Conservation (phyloP, 2,329 filamentous ascomycete species). For the Aspergillus fumigatiaffinis region DNA sequence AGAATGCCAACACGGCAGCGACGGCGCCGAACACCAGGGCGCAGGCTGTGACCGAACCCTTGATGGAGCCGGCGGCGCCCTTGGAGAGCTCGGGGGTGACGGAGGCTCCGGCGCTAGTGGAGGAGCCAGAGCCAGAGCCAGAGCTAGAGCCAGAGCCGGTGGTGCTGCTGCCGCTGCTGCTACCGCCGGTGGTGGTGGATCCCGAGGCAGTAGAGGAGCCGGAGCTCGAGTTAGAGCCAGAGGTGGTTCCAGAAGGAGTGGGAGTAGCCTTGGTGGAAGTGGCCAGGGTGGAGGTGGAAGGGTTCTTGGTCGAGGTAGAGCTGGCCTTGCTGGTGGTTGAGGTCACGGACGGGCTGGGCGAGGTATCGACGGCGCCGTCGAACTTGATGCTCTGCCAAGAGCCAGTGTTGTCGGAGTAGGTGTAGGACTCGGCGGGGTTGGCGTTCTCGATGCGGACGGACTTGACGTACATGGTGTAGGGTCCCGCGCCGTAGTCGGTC, state of each 20-base stretch:
- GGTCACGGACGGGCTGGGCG: conserved; percentile 2
- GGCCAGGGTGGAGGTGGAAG: conserved; percentile 7
- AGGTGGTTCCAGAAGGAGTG: conserved; percentile 3
- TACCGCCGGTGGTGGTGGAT: conserved; percentile 4
- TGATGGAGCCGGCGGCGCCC: conserved; percentile 20
- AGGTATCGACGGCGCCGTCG: conserved; percentile 10
- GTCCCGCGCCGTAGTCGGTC: conserved; percentile 62
- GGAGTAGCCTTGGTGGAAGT: conserved; percentile 10
- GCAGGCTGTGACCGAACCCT: conserved; percentile 18
- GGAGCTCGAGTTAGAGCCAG: conserved; percentile 11
- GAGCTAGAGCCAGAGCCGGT: background rate
- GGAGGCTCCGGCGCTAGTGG: conserved; percentile 7
- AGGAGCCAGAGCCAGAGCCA: conserved; percentile 10
- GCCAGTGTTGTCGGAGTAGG: conserved; percentile 60
- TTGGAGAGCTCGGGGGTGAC: conserved; percentile 19
- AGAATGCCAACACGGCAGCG: conserved; percentile 29
- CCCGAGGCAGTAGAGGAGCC: conserved; percentile 10
- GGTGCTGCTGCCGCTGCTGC: background rate
- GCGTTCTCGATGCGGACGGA: conserved; percentile 54
- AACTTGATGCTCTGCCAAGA: conserved; percentile 60
- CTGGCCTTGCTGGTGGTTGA: conserved; percentile 10
- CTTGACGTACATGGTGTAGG: conserved; percentile 72
- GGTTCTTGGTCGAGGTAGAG: conserved; percentile 5
- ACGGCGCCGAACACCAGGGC: conserved; percentile 18
- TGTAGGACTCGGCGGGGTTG: conserved; percentile 60